Evolutionary conservation across 805 yeast genomes (phyloP).

Genomic region (Starmerella tilneyi): DNA sequence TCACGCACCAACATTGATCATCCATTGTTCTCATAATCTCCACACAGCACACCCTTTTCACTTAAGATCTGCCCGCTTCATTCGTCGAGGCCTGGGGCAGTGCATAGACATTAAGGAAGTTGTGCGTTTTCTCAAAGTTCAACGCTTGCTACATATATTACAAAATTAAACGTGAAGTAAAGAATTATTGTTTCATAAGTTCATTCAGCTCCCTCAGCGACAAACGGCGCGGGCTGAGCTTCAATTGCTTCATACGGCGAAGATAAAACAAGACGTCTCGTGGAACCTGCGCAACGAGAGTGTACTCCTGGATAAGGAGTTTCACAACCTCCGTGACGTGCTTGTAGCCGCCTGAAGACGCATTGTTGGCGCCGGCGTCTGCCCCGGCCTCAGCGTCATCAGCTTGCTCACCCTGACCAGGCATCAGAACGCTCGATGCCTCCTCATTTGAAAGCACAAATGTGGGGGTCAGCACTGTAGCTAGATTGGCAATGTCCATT

Average conservation of each 20-base stretch:
- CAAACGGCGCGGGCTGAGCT: background rate
- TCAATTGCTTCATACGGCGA: slow-evolving; percentile 5
- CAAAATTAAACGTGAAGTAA: background rate
- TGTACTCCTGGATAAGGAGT: slow-evolving; percentile 68
- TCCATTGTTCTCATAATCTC: too few species aligned
- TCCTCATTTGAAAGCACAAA: slow-evolving; percentile 54
- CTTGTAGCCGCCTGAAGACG: slow-evolving; percentile 40
- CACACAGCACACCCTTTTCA: too few species aligned
- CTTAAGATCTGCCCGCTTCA: too few species aligned
- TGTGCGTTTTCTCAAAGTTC: too few species aligned
- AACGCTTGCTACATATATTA: background rate
- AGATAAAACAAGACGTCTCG: slow-evolving; percentile 38
- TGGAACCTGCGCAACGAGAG: slow-evolving; percentile 70
- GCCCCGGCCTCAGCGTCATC: slow-evolving; percentile 1
- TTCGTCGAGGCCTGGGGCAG: too few species aligned
- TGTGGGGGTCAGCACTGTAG: slow-evolving; percentile 92
- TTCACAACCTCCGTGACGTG: slow-evolving; percentile 86
- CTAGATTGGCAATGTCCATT: slow-evolving; percentile 91
- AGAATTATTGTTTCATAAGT: background rate
- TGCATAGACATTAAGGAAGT: too few species aligned
- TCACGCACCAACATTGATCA: too few species aligned
- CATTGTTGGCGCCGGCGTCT: background rate
- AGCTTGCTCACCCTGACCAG: background rate
- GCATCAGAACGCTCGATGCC: slow-evolving; percentile 8
- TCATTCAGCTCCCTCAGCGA: slow-evolving; percentile 3